phyloP scores from a whole-genome alignment of 148 eudicot species.

The Silene conica region DNA sequence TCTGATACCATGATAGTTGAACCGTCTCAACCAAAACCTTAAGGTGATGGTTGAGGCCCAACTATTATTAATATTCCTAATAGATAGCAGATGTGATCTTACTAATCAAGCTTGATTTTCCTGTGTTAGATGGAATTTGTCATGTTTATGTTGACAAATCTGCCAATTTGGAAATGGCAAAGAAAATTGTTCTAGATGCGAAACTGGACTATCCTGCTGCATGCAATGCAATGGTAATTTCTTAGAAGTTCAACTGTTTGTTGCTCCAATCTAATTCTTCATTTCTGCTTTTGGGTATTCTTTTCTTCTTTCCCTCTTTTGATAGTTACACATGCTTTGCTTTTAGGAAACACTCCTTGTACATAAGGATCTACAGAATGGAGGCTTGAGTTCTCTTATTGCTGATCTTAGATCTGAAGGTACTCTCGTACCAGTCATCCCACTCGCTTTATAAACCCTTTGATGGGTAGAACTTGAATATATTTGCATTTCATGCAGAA shows the following conservation, averaged over 20 bases:
- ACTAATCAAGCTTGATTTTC: constrained; percentile 18
- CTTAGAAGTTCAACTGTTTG: constrained; percentile 1
- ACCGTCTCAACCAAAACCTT: too few species aligned
- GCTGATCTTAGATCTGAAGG: constrained; percentile 72
- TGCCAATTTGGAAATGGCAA: constrained; percentile 82
- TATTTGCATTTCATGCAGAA: constrained; percentile 39
- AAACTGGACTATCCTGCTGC: constrained; percentile 95
- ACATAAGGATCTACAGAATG: constrained; percentile 66
- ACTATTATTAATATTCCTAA: too few species aligned
- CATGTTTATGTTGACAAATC: constrained; percentile 97
- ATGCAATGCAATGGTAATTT: constrained; percentile 92
- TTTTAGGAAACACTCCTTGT: constrained; percentile 90
- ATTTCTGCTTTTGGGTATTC: neutral
- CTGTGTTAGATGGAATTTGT: constrained; percentile 83
- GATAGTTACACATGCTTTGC: neutral
- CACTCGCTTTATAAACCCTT: neutral
- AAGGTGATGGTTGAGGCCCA: too few species aligned
- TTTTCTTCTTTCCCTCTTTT: neutral
- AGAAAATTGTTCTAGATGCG: constrained; percentile 69
- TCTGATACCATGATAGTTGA: too few species aligned
- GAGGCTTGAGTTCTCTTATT: constrained; percentile 50
- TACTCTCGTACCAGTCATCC: constrained; percentile 9
- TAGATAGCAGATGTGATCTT: neutral
- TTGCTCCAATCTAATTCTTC: neutral
- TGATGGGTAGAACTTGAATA: constrained; percentile 7